Evolutionary conservation across 805 yeast genomes (phyloP), one percentile per base, ranked within the genome.

Genomic region (Lachancea lanzarotensis): DNA sequence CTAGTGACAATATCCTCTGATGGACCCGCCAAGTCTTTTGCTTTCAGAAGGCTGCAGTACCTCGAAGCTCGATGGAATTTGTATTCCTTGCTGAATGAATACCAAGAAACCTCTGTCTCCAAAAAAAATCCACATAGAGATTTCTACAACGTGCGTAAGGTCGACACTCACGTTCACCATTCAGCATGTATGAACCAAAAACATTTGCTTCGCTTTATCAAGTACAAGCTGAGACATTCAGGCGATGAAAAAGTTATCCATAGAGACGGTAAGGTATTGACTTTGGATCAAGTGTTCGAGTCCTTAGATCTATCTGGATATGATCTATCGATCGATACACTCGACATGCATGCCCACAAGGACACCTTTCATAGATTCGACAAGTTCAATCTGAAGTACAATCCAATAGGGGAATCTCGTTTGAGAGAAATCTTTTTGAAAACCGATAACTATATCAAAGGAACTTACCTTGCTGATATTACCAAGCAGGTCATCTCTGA

Each of bases 141-240:
- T 55, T 70, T 70, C 38, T 70, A 70, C 45, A 70, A 70, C 44
- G 70, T 65, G 13, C 57, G 74, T 50, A 71, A 71, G 50, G 66
- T 71, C 30, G 74, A 70, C 43, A 93, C 98, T 16, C 99, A 93
- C 73, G 96, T 93, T 56, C 99, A 93, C 64, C 98, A 95, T 64
- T 86, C 96, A 9, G 99, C 99, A 10, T 90, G 97, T 66, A 95
- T 95, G 98, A 95, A 95, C 60, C 98, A 93, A 68, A 93, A 93
- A 67, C 99, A 93, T 69, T 70, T 93, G 56, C 72, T 93, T 52
- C 82, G 99, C 57, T 93, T 87, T 65, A 93, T 93, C 65, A 93
- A 93, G 67, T 87, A 89, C 63, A 93, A 93, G 69, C 81, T 93
- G 67, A 88, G 91, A 69, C 85, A 87, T 48, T 70, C 72, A 38